These are phyloP conservation scores for Elongisporangium undulatum DNA, from an alignment of 352 stramenopile genomes.

Conservation along the genomic window DNA sequence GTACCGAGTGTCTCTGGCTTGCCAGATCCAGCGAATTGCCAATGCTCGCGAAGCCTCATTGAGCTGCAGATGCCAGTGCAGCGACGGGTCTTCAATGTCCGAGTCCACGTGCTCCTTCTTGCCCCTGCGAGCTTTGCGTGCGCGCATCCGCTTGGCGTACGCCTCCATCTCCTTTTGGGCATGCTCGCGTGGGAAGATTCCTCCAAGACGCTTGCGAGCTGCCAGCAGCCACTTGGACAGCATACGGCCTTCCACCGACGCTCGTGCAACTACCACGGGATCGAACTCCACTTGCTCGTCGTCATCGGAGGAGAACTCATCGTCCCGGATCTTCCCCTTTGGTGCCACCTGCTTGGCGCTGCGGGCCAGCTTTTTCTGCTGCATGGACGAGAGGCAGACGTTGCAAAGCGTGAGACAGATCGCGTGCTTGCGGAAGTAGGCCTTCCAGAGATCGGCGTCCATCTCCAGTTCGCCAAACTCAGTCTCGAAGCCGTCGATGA, in stretches of 20 bases:
- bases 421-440: slow-evolving; percentile 94
- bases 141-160: slow-evolving; percentile 91
- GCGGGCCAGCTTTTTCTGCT: slow-evolving; percentile 44
- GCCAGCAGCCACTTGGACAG: slow-evolving; percentile 94
- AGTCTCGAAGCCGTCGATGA: slow-evolving; percentile 69
- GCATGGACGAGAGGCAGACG: slow-evolving; percentile 73
- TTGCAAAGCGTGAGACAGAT: slow-evolving; percentile 94
- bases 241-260: slow-evolving; percentile 89
- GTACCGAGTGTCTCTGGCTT: slow-evolving; percentile 64
- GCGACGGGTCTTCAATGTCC: slow-evolving; percentile 62
- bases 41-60: slow-evolving; percentile 78
- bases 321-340: slow-evolving; percentile 47
- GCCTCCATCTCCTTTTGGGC: slow-evolving; percentile 87
- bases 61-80: slow-evolving; percentile 78
- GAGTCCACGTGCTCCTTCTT: slow-evolving; percentile 64
- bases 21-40: slow-evolving; percentile 74
- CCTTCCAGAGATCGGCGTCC: slow-evolving; percentile 93
- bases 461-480: slow-evolving; percentile 86
- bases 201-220: slow-evolving; percentile 88
- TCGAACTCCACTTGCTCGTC: slow-evolving; percentile 82
- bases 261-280: slow-evolving; percentile 88
- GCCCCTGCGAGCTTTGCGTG: slow-evolving; percentile 51
- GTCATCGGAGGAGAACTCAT: slow-evolving; percentile 91
- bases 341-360: slow-evolving; percentile 22
- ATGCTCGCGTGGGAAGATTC: slow-evolving; percentile 85